Evolutionary conservation across 331 rosid genomes (phyloP).

Genomic region (Dryas integrifolia): DNA sequence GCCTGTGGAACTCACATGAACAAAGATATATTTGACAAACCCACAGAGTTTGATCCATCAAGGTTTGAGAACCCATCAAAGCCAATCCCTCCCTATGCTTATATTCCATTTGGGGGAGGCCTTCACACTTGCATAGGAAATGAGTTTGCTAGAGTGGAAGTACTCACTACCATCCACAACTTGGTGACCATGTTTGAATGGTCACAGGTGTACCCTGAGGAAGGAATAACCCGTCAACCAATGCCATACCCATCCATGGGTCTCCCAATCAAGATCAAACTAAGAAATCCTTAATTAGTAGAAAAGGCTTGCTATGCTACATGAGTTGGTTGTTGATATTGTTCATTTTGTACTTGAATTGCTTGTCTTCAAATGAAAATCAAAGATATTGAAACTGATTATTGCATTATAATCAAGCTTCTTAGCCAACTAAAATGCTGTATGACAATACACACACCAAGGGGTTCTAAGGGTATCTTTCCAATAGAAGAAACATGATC

Average conservation of each 20-base stretch:
- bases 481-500: too few relatives aligned
- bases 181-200: conserved; percentile 44
- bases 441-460: too few relatives aligned
- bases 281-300: neutral
- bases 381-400: too few relatives aligned
- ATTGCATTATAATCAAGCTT: too few relatives aligned
- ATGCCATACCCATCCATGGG: conserved; percentile 45
- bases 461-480: too few relatives aligned
- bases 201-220: conserved; percentile 37
- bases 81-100: conserved; percentile 46
- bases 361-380: too few relatives aligned
- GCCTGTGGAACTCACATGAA: conserved; percentile 46
- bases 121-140: conserved; percentile 46
- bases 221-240: conserved; percentile 46
- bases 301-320: neutral
- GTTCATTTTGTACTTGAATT: too few relatives aligned
- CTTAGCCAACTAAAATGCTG: too few relatives aligned
- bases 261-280: conserved; percentile 30
- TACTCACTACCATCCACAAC: conserved; percentile 43
- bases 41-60: conserved; percentile 42
- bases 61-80: conserved; percentile 45
- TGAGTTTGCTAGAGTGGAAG: conserved; percentile 48
- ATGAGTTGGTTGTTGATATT: neutral
- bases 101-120: conserved; percentile 51
- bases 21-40: conserved; percentile 36